Evolutionary conservation across 2,329 filamentous ascomycete genomes (phyloP), one percentile per base, ranked within the genome.

Genomic region (Aspergillus piperis): DNA sequence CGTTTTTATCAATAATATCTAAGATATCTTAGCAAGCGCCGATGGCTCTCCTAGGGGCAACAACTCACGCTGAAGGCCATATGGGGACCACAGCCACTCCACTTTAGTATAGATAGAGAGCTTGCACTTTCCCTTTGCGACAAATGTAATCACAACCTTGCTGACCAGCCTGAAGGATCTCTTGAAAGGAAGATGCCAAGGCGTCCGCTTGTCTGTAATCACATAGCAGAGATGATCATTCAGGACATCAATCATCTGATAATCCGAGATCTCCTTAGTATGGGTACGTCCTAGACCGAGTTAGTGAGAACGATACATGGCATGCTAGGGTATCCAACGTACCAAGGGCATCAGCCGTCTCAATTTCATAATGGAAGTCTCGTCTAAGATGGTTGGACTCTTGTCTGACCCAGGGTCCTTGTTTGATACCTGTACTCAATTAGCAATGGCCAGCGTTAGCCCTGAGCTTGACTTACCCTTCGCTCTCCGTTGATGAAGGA

Each of bases 91-190:
- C 25, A 86, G 83, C 95, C 95, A 98, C 67, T 92, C 90, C n/a
- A 96, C 86, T 69, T 89, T 90, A 56, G 88, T 90, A 77, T 91
- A 96, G 47, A 98, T 86, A 25, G 92, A 90, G 58, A 99, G 85
- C 78, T 95, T 97, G 76, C 92, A 96, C 74, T 90, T 92, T 11
- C 91, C 92, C 78, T 98, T 98, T 55, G 92, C 88, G 62, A 94
- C 84, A 71, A 98, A 92, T 2, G 95, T 97, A 64, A 99, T 95
- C 64, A 97, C 92, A 64, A 96, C 88, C 77, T 96, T 97, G 66
- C 87, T 94, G 59, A 96, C 86, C 21, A 97, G 81, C 68, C 89
- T 88, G 77, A 98, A 96, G 54, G 87, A 85, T 52, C 87, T 83
- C 56, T 89, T 86, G 72, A 92, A 88, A 11, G 95, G 95, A 39